phyloP scores from a whole-genome alignment of 2,329 filamentous ascomycete genomes.

The Myriosclerotinia scirpicola region DNA sequence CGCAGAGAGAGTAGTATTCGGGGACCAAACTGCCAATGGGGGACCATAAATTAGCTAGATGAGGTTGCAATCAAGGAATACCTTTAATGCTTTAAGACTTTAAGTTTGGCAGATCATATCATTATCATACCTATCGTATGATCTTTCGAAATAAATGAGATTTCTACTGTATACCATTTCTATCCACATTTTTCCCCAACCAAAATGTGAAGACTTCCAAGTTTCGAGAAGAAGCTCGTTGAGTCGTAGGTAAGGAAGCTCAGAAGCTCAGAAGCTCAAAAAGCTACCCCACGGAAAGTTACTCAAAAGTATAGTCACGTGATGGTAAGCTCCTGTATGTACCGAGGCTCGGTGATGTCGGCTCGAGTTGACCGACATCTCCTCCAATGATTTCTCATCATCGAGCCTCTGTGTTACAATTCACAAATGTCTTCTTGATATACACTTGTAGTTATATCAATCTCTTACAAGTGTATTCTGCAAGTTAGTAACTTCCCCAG shows the following conservation, averaged over 20 bases:
- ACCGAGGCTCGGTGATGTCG: constrained; percentile 18
- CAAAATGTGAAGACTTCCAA: too few relatives aligned
- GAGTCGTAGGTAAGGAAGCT: too few relatives aligned
- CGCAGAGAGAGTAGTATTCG: constrained; percentile 6
- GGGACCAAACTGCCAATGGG: constrained; percentile 21
- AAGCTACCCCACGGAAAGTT: not conserved
- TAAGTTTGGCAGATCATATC: not conserved
- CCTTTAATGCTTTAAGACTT: not conserved
- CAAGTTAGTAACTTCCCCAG: not conserved
- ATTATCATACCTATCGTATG: too few relatives aligned
- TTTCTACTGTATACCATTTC: too few relatives aligned
- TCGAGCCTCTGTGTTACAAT: not conserved
- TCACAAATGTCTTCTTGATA: not conserved
- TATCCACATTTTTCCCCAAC: too few relatives aligned
- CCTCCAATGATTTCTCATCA: not conserved
- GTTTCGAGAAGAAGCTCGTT: too few relatives aligned
- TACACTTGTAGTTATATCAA: not conserved
- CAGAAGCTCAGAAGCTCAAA: too few relatives aligned
- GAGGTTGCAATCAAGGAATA: not conserved
- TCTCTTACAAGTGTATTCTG: not conserved
- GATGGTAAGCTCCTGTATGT: not conserved
- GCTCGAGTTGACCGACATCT: not conserved
- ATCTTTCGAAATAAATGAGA: too few relatives aligned
- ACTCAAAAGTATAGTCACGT: not conserved
- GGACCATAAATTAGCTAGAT: constrained; percentile 4